These are phyloP conservation scores for Aspergillus japonicus DNA, from an alignment of 2,329 filamentous ascomycete species.

Conservation along the genomic window DNA sequence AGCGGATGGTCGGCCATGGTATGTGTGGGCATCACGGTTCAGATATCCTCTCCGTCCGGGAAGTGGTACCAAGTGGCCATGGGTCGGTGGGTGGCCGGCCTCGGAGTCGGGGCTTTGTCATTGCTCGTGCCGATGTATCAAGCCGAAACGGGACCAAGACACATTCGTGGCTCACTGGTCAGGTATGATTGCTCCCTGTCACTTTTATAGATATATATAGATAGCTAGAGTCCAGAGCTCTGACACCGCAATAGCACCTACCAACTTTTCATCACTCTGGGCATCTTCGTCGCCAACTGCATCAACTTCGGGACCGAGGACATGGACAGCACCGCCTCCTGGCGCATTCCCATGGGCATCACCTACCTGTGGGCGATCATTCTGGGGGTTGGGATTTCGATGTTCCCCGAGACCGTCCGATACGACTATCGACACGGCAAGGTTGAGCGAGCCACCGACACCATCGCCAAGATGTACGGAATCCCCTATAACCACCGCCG, in stretches of 20 bases:
- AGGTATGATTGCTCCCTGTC: slow-evolving; percentile 21
- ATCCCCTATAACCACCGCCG: slow-evolving; percentile 53
- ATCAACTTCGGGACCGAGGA: slow-evolving; percentile 48
- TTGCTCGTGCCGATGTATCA: slow-evolving; percentile 49
- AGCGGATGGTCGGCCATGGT: slow-evolving; percentile 41
- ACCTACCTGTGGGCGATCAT: slow-evolving; percentile 58
- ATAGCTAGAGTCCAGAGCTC: background rate
- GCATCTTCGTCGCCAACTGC: slow-evolving; percentile 48
- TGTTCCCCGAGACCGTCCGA: slow-evolving; percentile 58
- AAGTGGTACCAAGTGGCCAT: slow-evolving; percentile 45
- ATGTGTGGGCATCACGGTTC: slow-evolving; percentile 42
- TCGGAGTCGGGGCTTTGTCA: slow-evolving; percentile 45
- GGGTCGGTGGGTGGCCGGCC: slow-evolving; percentile 44
- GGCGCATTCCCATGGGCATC: slow-evolving; percentile 55
- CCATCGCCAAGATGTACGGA: slow-evolving; percentile 56
- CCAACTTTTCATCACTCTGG: slow-evolving; percentile 49
- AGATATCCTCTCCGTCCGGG: slow-evolving; percentile 38
- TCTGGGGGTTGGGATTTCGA: slow-evolving; percentile 54
- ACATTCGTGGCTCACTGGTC: slow-evolving; percentile 47
- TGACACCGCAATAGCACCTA: slow-evolving; percentile 38
- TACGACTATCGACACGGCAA: slow-evolving; percentile 59
- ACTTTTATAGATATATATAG: background rate
- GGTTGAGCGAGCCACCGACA: slow-evolving; percentile 51
- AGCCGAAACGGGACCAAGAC: slow-evolving; percentile 44
- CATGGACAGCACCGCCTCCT: slow-evolving; percentile 40